Evolutionary conservation across 2,329 filamentous ascomycete species (phyloP), one percentile per base, ranked within the genome.

Genomic region (Botrytis squamosa): DNA sequence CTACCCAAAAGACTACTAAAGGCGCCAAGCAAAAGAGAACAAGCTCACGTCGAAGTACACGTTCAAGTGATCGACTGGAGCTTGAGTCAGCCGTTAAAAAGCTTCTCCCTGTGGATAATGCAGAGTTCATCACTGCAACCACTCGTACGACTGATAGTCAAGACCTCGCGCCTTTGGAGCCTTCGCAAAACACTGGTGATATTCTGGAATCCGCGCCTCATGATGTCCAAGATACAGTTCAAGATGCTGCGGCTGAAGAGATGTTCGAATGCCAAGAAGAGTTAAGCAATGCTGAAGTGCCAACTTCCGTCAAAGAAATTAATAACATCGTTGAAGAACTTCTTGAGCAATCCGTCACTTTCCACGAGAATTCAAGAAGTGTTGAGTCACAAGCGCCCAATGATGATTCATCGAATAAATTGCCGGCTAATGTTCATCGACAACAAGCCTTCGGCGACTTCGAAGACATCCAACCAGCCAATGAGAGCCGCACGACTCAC

Each of bases 31-130:
- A 60, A 29, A 71, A 38, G 29, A 72, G 52, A 59, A 22, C 40
- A 40, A 68, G 70, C 42, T 68, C 46, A 33, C 46, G 49, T 29
- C 46, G 63, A 60, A 72, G 62, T 29, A 60, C 63, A 59, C 70
- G 70, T 52, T 64, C 46, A 49, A 68, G 70, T 25, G 63, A 72
- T 49, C 49, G 63, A 46, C 16, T 72, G 25, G 60, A 42, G 36
- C 29, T 40, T 36, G 52, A 66, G 29, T 38, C 70, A 14, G 22
- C 8, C 1, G 6, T 29, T n/a, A 29, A 44, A 22, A 46, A 25
- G 38, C 38, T 36, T 52, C 20, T 46, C 25, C 2, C n/a, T 22
- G 9, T 38, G 29, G 29, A 67, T 22, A 40, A n/a, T n/a, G 20
- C 40, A 16, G 62, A 46, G 29, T 12, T 8, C 9, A 67, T 14